Percentiles rank a stretch among this genome's conserved stretches.
phyloP scores from a whole-genome alignment of 495 filamentous ascomycete species.

The Tuber melanosporum region DNA sequence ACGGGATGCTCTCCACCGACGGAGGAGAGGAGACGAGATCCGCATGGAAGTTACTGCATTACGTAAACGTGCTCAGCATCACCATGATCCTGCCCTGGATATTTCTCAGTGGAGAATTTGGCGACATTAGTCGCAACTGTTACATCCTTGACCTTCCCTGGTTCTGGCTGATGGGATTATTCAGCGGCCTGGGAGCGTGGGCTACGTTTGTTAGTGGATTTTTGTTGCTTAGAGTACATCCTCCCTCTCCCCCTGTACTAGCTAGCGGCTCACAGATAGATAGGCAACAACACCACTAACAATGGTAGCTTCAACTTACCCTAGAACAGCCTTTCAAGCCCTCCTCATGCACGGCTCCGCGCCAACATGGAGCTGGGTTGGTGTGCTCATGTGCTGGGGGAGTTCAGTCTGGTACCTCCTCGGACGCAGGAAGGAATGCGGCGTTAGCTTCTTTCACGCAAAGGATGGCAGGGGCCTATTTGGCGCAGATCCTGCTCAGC shows the following conservation, averaged over 20 bases:
- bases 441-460: constrained; percentile 32
- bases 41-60: constrained; percentile 49
- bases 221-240: constrained; percentile 28
- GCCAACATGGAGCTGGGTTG: constrained; percentile 46
- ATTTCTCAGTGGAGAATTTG: constrained; percentile 48
- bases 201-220: constrained; percentile 35
- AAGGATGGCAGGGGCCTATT: constrained; percentile 19
- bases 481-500: neutral
- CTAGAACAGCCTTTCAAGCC: constrained; percentile 35
- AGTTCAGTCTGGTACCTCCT: constrained; percentile 48
- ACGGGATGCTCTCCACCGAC: constrained; percentile 29
- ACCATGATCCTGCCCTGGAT: constrained; percentile 47
- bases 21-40: constrained; percentile 46
- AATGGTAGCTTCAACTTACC: constrained; percentile 39
- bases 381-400: constrained; percentile 48
- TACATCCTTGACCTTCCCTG: constrained; percentile 50
- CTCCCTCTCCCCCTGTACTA: constrained; percentile 8
- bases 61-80: constrained; percentile 48
- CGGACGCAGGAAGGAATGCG: constrained; percentile 44
- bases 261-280: constrained; percentile 13
- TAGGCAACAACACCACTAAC: constrained; percentile 40
- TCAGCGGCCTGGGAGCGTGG: constrained; percentile 38
- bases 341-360: constrained; percentile 42
- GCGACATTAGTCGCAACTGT: constrained; percentile 48
- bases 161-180: constrained; percentile 47